Conservation (phyloP, 1,139 yeast genomes). For the Saccharomyces hybrid region DNA sequence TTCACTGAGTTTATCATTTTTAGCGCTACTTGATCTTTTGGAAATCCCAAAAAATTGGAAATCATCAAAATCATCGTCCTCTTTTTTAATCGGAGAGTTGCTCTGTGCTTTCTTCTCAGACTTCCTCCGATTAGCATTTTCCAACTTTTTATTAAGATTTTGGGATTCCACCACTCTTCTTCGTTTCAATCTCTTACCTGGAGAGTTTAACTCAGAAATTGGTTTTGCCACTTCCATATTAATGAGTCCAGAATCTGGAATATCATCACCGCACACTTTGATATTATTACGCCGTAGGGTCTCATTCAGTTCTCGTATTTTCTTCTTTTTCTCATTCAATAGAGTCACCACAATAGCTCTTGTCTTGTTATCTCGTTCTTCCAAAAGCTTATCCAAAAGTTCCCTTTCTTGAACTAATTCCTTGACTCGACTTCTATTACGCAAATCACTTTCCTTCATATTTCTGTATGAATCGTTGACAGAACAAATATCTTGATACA, state of each 20-base stretch:
- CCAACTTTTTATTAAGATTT: not conserved
- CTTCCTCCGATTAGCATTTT: not conserved
- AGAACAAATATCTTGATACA: slow-evolving; percentile 12
- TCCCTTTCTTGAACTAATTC: slow-evolving; percentile 9
- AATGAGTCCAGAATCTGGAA: slow-evolving; percentile 16
- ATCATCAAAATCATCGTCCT: slow-evolving; percentile 10
- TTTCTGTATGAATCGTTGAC: slow-evolving; percentile 10
- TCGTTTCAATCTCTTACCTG: slow-evolving; percentile 18
- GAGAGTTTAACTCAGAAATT: slow-evolving; percentile 21
- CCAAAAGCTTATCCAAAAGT: slow-evolving; percentile 11
- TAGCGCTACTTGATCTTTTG: not conserved
- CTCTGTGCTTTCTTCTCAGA: not conserved
- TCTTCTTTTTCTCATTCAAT: slow-evolving; percentile 24
- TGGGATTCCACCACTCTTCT: not conserved
- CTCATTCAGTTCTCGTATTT: slow-evolving; percentile 16
- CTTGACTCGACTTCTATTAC: slow-evolving; percentile 4
- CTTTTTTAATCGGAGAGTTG: not conserved
- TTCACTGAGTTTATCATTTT: slow-evolving; percentile 1
- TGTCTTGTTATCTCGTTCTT: slow-evolving; percentile 19
- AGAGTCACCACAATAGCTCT: slow-evolving; percentile 16
- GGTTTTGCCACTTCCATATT: slow-evolving; percentile 15
- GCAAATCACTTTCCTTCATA: not conserved
- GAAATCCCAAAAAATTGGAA: slow-evolving; percentile 12
- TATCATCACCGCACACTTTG: slow-evolving; percentile 4
- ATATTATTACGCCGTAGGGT: not conserved